These are phyloP conservation scores for Mediolabrus comicus DNA, from an alignment of 108 stramenopile genomes.

Conservation along the genomic window DNA sequence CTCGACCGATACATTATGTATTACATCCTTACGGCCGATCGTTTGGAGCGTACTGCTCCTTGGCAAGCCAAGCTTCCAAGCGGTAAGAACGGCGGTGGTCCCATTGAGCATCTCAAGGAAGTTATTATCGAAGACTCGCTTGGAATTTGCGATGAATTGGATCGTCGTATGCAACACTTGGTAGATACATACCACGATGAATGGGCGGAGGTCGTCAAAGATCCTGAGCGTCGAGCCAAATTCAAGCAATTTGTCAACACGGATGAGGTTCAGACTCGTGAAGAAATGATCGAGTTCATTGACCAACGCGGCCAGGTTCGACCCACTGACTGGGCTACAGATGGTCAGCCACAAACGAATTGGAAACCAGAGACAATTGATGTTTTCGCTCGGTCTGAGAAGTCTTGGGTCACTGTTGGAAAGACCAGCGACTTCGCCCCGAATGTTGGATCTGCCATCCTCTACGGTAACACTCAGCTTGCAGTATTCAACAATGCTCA, in stretches of 20 bases:
- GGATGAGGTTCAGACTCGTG: slow-evolving; percentile 71
- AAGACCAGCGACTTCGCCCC: slow-evolving; percentile 65
- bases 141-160: slow-evolving; percentile 88
- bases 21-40: slow-evolving; percentile 92
- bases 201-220: slow-evolving; percentile 90
- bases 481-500: slow-evolving; percentile 87
- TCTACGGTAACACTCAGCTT: slow-evolving; percentile 88
- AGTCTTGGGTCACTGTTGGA: slow-evolving; percentile 85
- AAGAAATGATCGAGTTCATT: slow-evolving; percentile 89
- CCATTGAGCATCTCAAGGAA: slow-evolving; percentile 88
- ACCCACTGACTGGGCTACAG: slow-evolving; percentile 89
- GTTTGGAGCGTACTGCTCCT: slow-evolving; percentile 85
- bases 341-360: slow-evolving; percentile 78
- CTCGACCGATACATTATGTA: slow-evolving; percentile 93
- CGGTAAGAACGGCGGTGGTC: slow-evolving; percentile 84
- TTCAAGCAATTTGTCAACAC: slow-evolving; percentile 93
- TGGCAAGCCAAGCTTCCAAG: slow-evolving; percentile 86
- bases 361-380: slow-evolving; percentile 68
- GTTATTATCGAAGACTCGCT: slow-evolving; percentile 93
- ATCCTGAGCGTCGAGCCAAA: slow-evolving; percentile 68
- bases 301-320: slow-evolving; percentile 83
- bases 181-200: slow-evolving; percentile 94
- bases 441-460: slow-evolving; percentile 82
- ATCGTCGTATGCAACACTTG: slow-evolving; percentile 83
- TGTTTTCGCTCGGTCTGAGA: slow-evolving; percentile 81